Evolutionary conservation across 345 rosid genomes (phyloP).

Genomic region (Camelina laxa): DNA sequence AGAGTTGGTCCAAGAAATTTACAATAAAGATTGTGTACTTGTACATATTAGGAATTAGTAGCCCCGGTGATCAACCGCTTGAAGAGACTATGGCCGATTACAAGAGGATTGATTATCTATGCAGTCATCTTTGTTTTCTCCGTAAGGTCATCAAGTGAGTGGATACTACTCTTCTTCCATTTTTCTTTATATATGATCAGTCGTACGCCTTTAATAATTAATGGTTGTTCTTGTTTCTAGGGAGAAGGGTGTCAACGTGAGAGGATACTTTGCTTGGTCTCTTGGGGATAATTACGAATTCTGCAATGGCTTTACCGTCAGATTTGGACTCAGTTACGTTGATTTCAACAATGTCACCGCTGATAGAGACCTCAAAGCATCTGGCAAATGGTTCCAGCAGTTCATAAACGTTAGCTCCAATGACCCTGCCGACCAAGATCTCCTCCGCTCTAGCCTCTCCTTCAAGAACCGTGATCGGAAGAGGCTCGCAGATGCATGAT

Average conservation of each 20-base stretch:
- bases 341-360: neutral
- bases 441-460: conserved; percentile 11
- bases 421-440: neutral
- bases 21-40: neutral
- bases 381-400: conserved; percentile 24
- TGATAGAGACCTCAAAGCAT: conserved; percentile 28
- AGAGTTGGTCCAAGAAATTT: neutral
- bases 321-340: conserved; percentile 34
- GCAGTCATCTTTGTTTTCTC: conserved; percentile 38
- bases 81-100: neutral
- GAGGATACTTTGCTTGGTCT: conserved; percentile 33
- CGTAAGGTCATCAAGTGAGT: conserved; percentile 33
- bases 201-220: no score
- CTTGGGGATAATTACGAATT: conserved; percentile 38
- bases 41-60: conserved; percentile 28
- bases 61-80: neutral
- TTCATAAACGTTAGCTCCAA: conserved; percentile 4
- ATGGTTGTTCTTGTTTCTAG: no score
- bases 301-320: conserved; percentile 13
- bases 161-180: neutral
- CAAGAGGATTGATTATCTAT: conserved; percentile 31
- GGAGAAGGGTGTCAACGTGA: no score
- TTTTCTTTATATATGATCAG: no score
- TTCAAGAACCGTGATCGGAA: neutral
- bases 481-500: conserved; percentile 29